These are phyloP conservation scores for Aspergillus aculeatus DNA, from an alignment of 2,329 filamentous ascomycete species.

Conservation along the genomic window DNA sequence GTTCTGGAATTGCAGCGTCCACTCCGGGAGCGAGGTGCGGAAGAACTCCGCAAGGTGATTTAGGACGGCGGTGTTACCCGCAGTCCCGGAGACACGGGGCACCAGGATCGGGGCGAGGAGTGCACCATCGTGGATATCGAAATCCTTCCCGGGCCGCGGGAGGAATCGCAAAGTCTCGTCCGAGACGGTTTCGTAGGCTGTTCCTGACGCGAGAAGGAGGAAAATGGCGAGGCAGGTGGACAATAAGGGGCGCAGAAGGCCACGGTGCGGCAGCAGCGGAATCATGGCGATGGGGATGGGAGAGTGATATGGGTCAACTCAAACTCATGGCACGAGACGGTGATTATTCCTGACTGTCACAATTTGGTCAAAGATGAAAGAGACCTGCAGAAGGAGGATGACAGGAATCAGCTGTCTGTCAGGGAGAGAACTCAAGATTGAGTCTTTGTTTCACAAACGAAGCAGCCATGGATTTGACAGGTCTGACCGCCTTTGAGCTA, in stretches of 20 bases:
- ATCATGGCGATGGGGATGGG: constrained; percentile 23
- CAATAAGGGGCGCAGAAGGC: constrained; percentile 26
- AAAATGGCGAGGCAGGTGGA: constrained; percentile 27
- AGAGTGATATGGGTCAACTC: background rate
- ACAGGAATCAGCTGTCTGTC: too few relatives aligned
- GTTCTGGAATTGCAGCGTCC: constrained; percentile 83
- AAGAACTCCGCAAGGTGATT: constrained; percentile 86
- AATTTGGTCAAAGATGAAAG: background rate
- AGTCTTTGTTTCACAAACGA: background rate
- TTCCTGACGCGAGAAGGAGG: constrained; percentile 23
- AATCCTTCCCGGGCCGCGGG: constrained; percentile 69
- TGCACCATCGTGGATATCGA: constrained; percentile 72
- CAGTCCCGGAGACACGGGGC: constrained; percentile 83
- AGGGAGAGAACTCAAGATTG: too few relatives aligned
- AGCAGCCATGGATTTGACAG: background rate
- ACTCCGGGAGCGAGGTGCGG: constrained; percentile 67
- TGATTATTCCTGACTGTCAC: background rate
- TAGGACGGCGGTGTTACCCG: constrained; percentile 69
- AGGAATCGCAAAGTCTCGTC: constrained; percentile 71
- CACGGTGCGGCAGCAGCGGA: constrained; percentile 28
- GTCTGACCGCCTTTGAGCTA: background rate
- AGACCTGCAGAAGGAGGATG: too few relatives aligned
- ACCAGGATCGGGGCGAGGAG: constrained; percentile 84
- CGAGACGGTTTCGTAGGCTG: constrained; percentile 63
- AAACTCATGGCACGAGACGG: constrained; percentile 1